phyloP scores from a whole-genome alignment of 2,329 filamentous ascomycete genomes.

The Pseudogymnoascus sp. region DNA sequence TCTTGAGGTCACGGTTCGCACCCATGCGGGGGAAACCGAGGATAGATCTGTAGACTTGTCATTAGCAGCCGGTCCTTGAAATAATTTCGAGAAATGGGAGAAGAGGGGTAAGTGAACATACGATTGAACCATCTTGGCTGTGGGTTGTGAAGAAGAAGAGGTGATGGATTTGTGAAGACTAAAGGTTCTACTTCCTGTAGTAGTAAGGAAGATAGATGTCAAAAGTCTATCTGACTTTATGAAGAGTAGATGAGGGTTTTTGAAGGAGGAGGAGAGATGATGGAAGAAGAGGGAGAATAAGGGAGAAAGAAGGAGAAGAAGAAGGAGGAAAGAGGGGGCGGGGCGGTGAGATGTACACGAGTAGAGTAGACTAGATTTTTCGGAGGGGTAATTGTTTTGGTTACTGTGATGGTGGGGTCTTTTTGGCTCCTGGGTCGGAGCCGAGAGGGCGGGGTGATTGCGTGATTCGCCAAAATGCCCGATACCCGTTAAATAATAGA shows the following conservation, averaged over 20 bases:
- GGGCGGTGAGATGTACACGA: slow-evolving; percentile 12
- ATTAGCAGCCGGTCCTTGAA: slow-evolving; percentile 13
- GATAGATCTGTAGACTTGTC: slow-evolving; percentile 42
- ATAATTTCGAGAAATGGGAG: neutral
- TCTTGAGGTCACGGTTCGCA: slow-evolving; percentile 97
- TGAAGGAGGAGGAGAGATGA: slow-evolving; percentile 10
- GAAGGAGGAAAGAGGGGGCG: slow-evolving; percentile 13
- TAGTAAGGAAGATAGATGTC: slow-evolving; percentile 7
- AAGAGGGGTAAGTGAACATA: slow-evolving; percentile 29
- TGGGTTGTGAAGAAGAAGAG: slow-evolving; percentile 9
- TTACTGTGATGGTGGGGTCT: neutral
- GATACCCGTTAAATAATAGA: neutral
- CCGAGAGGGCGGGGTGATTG: slow-evolving; percentile 1
- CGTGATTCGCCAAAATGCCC: slow-evolving; percentile 1
- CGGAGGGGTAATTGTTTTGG: slow-evolving; percentile 4
- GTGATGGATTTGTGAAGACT: slow-evolving; percentile 7
- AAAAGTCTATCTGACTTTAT: neutral
- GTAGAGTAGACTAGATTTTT: slow-evolving; percentile 8
- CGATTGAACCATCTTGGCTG: slow-evolving; percentile 51
- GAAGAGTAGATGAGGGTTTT: neutral
- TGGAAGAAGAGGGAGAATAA: slow-evolving; percentile 12
- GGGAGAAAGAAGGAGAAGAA: slow-evolving; percentile 12
- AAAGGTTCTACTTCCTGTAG: neutral
- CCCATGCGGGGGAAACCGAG: slow-evolving; percentile 99
- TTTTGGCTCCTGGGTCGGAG: neutral